Base-by-base conservation (phyloP, 2,329 filamentous ascomycete species). In the Ustilaginoidea virens region DNA sequence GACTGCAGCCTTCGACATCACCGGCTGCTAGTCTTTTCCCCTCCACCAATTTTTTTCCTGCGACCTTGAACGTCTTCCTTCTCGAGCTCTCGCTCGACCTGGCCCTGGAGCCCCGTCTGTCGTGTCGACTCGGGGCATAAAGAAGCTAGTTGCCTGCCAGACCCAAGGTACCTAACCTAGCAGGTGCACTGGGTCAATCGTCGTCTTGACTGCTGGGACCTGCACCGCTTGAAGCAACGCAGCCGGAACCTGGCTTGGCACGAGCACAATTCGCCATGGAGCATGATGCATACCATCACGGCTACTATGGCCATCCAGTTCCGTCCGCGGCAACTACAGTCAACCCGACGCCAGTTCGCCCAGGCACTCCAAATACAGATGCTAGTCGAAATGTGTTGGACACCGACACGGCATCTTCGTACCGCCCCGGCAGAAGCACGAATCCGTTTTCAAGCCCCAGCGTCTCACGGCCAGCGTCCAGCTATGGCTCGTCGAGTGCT, bases 361-460 rank as follows among this genome's bases (percentile, higher is more conserved):
- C 56, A 1, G 52, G 54, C 21, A 58, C 58, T 10, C 58, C 58
- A 24, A 58, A 51, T 42, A 60, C 53, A 11, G 54, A 57, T 11
- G 40, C 36, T 30, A 41, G 45, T 23, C 48, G 51, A 26, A 58
- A 55, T 34, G 56, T 55, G 3, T 61, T 61, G 27, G 58, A 59
- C 28, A 54, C 49, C 26, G 58, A 56, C 32, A 43, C 51, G 5
- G 46, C 48, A 20, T 46, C 53, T 4, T 49, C 49, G 1, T 46
- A 49, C n/a, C 45, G 47, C 16, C 44, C 37, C 5, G 41, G 40
- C 6, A 21, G 27, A 9, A 28, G 35, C 30, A 42, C 46, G 15
- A 63, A 66, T 37, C 61, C 63, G 2, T 66, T 67, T 36, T 43
- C 48, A 26, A 66, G 57, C 25, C 61, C 59, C 1, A 41, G 48